Evolutionary conservation across 306 rosid species (phyloP), one percentile per base, ranked within the genome.

Genomic region (Dryas alaskensis): DNA sequence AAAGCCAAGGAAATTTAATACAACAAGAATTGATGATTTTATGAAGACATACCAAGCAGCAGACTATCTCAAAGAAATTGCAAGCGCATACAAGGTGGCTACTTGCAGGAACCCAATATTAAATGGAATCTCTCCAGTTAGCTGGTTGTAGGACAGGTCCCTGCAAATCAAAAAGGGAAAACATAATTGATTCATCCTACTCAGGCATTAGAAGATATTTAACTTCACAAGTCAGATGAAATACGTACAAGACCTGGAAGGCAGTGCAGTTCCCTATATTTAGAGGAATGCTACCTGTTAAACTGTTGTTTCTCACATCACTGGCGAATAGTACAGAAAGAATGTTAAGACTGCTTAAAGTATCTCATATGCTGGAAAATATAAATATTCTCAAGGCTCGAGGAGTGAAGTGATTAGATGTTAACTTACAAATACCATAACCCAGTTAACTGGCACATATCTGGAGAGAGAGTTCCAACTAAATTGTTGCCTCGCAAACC

Each of bases 171-270:
- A 67, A 19, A 54, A 2, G 10, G 40, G 70, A 44, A 40, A 55
- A 50, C 22, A 59, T 53, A 66, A 10, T 44, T 74, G 22, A 50
- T 37, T 57, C 3, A 25, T 19, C 64, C 22, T 11, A 48, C n/a
- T n/a, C 4, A 5, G 11, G 47, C 17, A 63, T 14, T 7, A 22
- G 4, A 0, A 49, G 27, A 75, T 60, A 11, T 59, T 66, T 59
- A 47, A 9, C 25, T 14, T 79, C 65, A 79, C 8, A 12, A 62
- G 73, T 81, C 57, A 60, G 86, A 83, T 27, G 12, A 65, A 76
- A 76, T 85, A 88, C 98, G 57, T 92, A 95, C 99, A 95, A 85
- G 86, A 95, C 98, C 85, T 95, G 99, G 92, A 92, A 95, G 84
- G 92, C 83, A 52, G 97, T 87, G 80, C 99, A 95, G 75, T 95